Base-by-base conservation (phyloP, 352 stramenopile species). In the Globisporangium spinosum region DNA sequence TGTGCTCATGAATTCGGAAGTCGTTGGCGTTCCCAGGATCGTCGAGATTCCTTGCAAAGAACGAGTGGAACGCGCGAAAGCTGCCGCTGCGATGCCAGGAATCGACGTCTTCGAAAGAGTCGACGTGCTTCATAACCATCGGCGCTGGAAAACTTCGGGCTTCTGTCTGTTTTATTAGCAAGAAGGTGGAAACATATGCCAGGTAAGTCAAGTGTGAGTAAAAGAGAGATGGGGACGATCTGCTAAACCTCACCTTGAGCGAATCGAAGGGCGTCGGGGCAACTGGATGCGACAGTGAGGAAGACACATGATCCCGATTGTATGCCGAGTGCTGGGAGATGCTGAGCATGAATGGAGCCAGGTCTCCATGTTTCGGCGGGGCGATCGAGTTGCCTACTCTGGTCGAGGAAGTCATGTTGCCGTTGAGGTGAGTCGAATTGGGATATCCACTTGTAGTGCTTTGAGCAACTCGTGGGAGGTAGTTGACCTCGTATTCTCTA, bases 1-100 rank as follows among this genome's bases (percentile, higher is more conserved):
- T 29, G 22, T 34, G 49, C 3, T 43, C 23, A n/a, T 35, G 17
- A 8, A 38, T 32, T 27, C n/a, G 35, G 32, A 40, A 62, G 51
- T 67, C 38, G 35, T 15, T 43, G 32, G 23, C 6, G n/a, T 62
- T 49, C 23, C 9, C 23, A 22, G 22, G 2, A 22, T 55, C 40
- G 17, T 71, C 53, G 13, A 80, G 55, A 9, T 73, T 61, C 1
- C 64, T 45, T 3, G 76, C 68, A 49, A 88, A 88, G 64, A 85
- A 88, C 4, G 76, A 77, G 62, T 84, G 74, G 27, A 88, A 85
- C 17, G 70, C 75, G 12, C 80, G 76, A 54, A 76, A 77, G 54
- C 68, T 80, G 27, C 71, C 59, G 61, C 72, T 68, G 43, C 71
- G 64, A n/a, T 59, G 71, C 70, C 70, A 79, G 32, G 47, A 45